Base-by-base conservation (phyloP, 202 grass and related monocot genomes). In the Zoysia matrella region DNA sequence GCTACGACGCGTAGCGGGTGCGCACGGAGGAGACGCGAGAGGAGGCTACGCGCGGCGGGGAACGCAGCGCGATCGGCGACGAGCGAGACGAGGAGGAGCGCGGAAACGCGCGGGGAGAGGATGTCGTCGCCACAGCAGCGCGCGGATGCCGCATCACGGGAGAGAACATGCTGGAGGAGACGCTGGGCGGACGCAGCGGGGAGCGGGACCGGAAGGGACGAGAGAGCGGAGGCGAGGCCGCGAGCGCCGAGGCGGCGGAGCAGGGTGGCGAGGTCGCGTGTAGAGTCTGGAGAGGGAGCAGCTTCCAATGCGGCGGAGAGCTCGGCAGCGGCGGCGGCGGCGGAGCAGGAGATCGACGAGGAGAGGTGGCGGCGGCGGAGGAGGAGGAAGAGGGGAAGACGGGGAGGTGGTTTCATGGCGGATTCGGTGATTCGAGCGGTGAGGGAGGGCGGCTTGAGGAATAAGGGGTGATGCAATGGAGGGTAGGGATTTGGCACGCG, bases 401-500 rank as follows among this genome's bases (percentile, higher is more conserved):
- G 72, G 5, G 45, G 72, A 5, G 89, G 80, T 71, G 83, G 88
- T 85, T 85, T 94, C 94, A 94, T 97, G 88, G 86, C 60, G 60
- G 69, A 85, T 40, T 43, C 44, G 22, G 57, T 16, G 78, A 86
- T 22, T 54, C 11, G 71, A 57, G 22, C 65, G 52, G 22, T 7
- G 67, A 50, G 13, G 67, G 22, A 44, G 44, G 54, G 14, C 67
- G 56, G 36, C 66, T 44, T 49, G 47, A 22, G 12, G 80, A 58
- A 57, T 57, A 18, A 58, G 55, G 9, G 55, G 55, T 58, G 55
- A 18, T n/a, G 55, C 5, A 16, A 58, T 58, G 15, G 15, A 58
- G 6, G 15, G 55, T 18, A 6, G 5, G 18, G 55, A 58, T 58
- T 8, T 30, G 22, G 22, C 22, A 30, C 22, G 22, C 22, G 22